Conservation (phyloP, 805 yeast genomes). For the Candida pseudofarinosa region DNA sequence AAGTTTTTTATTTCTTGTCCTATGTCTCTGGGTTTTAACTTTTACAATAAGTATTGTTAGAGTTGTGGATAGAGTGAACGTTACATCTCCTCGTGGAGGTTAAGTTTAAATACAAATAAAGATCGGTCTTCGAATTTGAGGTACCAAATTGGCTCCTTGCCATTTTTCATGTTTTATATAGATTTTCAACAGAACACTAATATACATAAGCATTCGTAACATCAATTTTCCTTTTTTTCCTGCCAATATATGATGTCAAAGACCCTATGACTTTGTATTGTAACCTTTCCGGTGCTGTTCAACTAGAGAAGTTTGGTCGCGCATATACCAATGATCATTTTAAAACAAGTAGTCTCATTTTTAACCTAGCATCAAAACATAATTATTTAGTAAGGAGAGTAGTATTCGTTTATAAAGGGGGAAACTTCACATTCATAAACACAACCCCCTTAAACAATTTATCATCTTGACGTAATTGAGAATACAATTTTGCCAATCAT, state of each 20-base stretch:
- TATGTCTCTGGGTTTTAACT: conserved; percentile 80
- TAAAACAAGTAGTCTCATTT: neutral
- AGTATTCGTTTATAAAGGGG: neutral
- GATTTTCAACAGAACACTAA: too few relatives aligned
- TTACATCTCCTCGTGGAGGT: conserved; percentile 8
- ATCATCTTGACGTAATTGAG: neutral
- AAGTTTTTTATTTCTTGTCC: conserved; percentile 69
- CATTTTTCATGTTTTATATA: too few relatives aligned
- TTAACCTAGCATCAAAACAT: neutral
- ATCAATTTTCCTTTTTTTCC: too few relatives aligned
- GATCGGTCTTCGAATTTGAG: too few relatives aligned
- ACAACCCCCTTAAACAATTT: neutral
- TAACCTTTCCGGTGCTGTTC: too few relatives aligned
- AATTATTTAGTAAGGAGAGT: neutral
- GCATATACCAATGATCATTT: neutral
- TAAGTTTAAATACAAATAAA: neutral
- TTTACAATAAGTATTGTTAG: conserved; percentile 80
- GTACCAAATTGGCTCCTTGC: too few relatives aligned
- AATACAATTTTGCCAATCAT: neutral
- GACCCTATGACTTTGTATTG: too few relatives aligned
- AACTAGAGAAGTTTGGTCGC: too few relatives aligned
- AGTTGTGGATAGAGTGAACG: conserved; percentile 63
- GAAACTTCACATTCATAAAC: neutral
- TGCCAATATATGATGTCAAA: too few relatives aligned
- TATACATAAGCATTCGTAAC: too few relatives aligned